Conservation (phyloP, 2,329 filamentous ascomycete genomes). For the Plenodomus biglobosus region DNA sequence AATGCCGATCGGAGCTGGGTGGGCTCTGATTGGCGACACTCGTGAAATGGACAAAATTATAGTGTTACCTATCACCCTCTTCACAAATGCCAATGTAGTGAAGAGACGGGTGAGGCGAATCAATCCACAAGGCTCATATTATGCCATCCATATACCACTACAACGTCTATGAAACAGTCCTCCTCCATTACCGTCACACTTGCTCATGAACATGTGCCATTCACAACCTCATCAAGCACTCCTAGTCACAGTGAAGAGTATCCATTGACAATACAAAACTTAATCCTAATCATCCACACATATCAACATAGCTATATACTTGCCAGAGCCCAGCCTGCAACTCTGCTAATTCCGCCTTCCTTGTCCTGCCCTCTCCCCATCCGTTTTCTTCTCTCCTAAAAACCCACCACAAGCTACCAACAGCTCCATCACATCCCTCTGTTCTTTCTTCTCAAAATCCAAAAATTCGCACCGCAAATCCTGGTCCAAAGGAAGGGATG, state of each 20-base stretch:
- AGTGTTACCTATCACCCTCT: too few species aligned
- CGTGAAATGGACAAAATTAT: too few species aligned
- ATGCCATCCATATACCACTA: too few species aligned
- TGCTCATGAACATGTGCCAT: not conserved
- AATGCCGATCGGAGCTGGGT: slow-evolving; percentile 21
- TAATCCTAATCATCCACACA: slow-evolving; percentile 23
- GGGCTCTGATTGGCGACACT: slow-evolving; percentile 16
- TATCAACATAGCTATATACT: slow-evolving; percentile 16
- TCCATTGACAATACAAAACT: not conserved
- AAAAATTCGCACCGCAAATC: slow-evolving; percentile 9
- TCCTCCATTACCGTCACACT: not conserved
- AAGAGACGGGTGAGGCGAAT: too few species aligned
- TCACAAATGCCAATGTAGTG: too few species aligned
- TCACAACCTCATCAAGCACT: not conserved
- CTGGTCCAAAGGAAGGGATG: slow-evolving; percentile 10
- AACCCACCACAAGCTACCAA: not conserved
- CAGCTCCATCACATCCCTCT: not conserved
- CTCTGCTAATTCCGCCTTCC: not conserved
- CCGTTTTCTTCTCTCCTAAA: not conserved
- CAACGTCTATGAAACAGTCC: too few species aligned
- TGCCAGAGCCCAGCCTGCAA: not conserved
- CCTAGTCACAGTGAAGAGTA: not conserved
- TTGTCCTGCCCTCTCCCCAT: not conserved
- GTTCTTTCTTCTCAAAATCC: too few species aligned
- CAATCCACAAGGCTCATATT: too few species aligned